These are phyloP conservation scores for Phaeosphaeriaceae sp. DNA, from an alignment of 2,329 filamentous ascomycete genomes.

Conservation along the genomic window DNA sequence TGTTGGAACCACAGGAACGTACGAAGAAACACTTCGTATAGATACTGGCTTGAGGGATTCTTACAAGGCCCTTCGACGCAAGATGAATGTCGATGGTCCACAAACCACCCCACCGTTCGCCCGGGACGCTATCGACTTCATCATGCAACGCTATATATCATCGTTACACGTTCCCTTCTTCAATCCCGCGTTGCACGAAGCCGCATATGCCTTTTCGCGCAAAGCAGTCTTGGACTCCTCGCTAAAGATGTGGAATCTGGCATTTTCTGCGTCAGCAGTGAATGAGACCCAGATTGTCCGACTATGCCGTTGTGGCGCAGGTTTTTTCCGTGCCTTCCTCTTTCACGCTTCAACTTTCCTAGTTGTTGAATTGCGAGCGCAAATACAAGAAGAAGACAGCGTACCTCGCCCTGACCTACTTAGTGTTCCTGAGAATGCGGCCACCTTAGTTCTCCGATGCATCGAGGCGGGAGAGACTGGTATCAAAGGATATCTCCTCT, in stretches of 20 bases:
- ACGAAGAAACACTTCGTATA: constrained; percentile 36
- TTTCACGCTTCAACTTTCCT: constrained; percentile 32
- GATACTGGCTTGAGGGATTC: constrained; percentile 25
- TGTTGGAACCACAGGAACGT: constrained; percentile 26
- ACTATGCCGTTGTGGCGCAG: constrained; percentile 28
- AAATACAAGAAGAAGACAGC: constrained; percentile 35
- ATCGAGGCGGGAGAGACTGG: constrained; percentile 40
- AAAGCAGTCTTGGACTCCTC: constrained; percentile 35
- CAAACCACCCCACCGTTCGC: constrained; percentile 17
- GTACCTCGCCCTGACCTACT: constrained; percentile 27
- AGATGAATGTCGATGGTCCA: constrained; percentile 13
- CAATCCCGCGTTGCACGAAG: constrained; percentile 22
- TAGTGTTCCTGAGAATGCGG: constrained; percentile 26
- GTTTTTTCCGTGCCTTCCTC: constrained; percentile 31
- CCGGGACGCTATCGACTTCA: constrained; percentile 29
- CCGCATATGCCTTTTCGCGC: constrained; percentile 34
- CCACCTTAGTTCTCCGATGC: constrained; percentile 23
- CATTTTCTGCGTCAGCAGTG: constrained; percentile 5
- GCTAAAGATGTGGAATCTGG: constrained; percentile 34
- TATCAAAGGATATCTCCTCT: constrained; percentile 37
- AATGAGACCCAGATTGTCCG: constrained; percentile 23
- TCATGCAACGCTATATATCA: constrained; percentile 36
- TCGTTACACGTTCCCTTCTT: constrained; percentile 37
- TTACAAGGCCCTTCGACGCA: constrained; percentile 27
- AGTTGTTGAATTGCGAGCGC: constrained; percentile 26